Base-by-base conservation (phyloP, 2,329 filamentous ascomycete genomes). In the Ilyonectria robusta region DNA sequence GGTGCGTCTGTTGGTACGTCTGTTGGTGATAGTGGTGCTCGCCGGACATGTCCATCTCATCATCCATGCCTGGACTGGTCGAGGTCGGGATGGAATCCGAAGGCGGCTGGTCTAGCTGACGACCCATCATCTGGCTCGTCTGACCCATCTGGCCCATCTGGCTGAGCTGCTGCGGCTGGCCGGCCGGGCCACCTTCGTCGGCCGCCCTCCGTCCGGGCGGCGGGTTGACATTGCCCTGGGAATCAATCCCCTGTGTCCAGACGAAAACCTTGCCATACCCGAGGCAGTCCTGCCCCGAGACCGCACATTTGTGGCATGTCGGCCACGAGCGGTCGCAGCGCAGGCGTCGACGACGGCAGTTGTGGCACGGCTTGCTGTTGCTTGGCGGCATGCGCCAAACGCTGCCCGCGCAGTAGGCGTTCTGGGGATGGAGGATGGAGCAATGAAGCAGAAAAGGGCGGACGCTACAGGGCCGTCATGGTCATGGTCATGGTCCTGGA, bases 301-400 rank as follows among this genome's bases (percentile, higher is more conserved):
- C 82, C 60, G 81, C 78, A 77, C 89, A 91, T 80, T 91, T 91
- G 73, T 86, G 84, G 77, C 89, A 91, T 65, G 79, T 82, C 29
- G 89, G 89, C 56, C 86, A 80, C 37, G 88, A 90, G 66, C 86
- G 84, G 78, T 91, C 89, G 78, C 89, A 91, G 74, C 88, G 87
- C 77, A 88, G 84, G 71, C 89, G 86, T 75, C 85, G 85, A 64
- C 85, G 85, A 66, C 88, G 87, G 78, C 89, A 91, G 79, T 89
- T 90, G 79, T 91, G 87, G 78, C 89, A 91, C 67, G 85, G 75
- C 73, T 84, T 85, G 74, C 73, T 77, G 74, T 77, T 77, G 77
- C 71, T 78, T 72, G 76, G 77, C 77, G 76, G 76, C 76, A 78
- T 78, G 73, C 76, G 77, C 76, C 76, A 70, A 66, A 66, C 65